phyloP scores from a whole-genome alignment of 805 yeast genomes.

The Grigorovia jiainica region DNA sequence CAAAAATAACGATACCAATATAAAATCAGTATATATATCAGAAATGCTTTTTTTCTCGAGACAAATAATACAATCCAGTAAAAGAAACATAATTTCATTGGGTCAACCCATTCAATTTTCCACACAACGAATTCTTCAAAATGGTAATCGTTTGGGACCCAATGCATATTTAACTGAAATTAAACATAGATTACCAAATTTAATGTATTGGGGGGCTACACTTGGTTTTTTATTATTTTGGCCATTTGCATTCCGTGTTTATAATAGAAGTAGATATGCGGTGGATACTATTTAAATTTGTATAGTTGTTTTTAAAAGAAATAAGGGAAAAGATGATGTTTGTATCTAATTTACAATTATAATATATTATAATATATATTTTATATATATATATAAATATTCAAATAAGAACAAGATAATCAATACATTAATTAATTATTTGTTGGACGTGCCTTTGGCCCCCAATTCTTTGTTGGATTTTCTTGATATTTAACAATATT shows the following conservation, averaged over 20 bases:
- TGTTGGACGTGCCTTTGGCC: slow-evolving; percentile 79
- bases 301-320: neutral
- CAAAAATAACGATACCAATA: too few species aligned
- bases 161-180: slow-evolving; percentile 17
- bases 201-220: slow-evolving; percentile 14
- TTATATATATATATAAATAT: neutral
- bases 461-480: slow-evolving; percentile 94
- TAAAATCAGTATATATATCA: neutral
- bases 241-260: slow-evolving; percentile 17
- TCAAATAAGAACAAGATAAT: neutral
- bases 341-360: too few species aligned
- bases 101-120: too few species aligned
- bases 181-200: slow-evolving; percentile 16
- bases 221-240: slow-evolving; percentile 18
- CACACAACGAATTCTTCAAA: neutral
- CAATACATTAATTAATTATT: neutral
- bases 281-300: neutral
- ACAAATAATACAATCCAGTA: neutral
- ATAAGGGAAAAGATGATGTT: neutral
- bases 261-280: slow-evolving; percentile 2
- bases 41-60: neutral
- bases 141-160: slow-evolving; percentile 9
- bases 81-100: too few species aligned
- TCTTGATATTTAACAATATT: slow-evolving; percentile 84
- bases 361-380: neutral